These are phyloP conservation scores for Brasilioporus rufonigricans DNA, from an alignment of 768 basidiomycete species.

Conservation along the genomic window DNA sequence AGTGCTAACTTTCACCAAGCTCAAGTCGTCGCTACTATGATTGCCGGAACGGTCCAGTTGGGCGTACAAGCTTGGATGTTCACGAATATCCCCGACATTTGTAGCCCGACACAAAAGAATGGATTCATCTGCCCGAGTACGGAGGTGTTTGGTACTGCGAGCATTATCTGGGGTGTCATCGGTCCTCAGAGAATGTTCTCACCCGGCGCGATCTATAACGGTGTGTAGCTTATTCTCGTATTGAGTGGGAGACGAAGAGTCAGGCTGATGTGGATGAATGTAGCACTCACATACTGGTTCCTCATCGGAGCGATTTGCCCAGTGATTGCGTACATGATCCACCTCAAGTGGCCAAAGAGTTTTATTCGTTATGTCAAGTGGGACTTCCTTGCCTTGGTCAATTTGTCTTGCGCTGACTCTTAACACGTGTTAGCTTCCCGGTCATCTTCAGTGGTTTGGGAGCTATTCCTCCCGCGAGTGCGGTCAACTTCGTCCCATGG, in stretches of 20 bases:
- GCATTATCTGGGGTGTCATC: conserved; percentile 81
- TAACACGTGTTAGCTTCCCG: conserved; percentile 33
- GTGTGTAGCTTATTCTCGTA: conserved; percentile 17
- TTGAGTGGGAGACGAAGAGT: background rate
- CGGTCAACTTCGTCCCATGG: conserved; percentile 68
- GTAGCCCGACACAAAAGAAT: conserved; percentile 32
- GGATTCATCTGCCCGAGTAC: conserved; percentile 71
- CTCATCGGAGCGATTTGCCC: conserved; percentile 68
- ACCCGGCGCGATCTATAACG: conserved; percentile 57
- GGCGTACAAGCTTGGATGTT: conserved; percentile 66
- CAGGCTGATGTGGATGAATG: background rate
- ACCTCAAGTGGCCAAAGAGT: conserved; percentile 60
- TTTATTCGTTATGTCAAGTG: conserved; percentile 64
- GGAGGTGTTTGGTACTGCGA: conserved; percentile 76
- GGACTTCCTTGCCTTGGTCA: conserved; percentile 20
- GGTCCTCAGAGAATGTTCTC: conserved; percentile 75
- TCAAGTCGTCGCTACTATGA: conserved; percentile 60
- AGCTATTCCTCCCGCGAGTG: conserved; percentile 62
- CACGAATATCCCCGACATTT: conserved; percentile 36
- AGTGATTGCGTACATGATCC: conserved; percentile 49
- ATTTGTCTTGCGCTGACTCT: background rate
- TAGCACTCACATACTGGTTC: conserved; percentile 69
- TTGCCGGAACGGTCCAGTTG: conserved; percentile 67
- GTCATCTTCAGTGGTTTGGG: conserved; percentile 57
- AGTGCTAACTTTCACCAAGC: conserved; percentile 1